Evolutionary conservation across 768 basidiomycete species (phyloP), one percentile per base, ranked within the genome.

Genomic region (Podaxis rugospora): DNA sequence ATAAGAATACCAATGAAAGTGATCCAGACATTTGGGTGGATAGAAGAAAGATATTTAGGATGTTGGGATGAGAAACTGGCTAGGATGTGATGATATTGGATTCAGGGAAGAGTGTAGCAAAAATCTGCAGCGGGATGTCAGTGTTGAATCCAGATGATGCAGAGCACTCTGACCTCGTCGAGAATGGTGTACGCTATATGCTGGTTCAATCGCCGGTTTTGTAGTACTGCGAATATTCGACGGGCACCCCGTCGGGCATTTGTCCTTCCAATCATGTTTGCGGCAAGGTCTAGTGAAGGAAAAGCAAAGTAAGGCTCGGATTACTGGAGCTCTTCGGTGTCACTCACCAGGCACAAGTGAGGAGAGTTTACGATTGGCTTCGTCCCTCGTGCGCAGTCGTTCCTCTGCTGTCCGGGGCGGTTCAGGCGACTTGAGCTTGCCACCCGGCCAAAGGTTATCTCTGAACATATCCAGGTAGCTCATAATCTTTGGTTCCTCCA

Each of bases 181-280:
- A 93, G 74, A 57, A 97, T 83, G 39, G 86, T 92, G 69, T 97
- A 92, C 14, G 87, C 83, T 57, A 98, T 87, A 70, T 97, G 95
- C 69, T 96, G 93, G 72, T 96, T 97, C 35, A 98, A 78, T n/a
- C 96, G 84, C 51, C 87, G 83, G 70, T 98, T 97, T 73, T 99
- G 97, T 46, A 98, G 70, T 1, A 96, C 93, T 4, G 94, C 88
- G 71, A 98, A 98, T 62, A 97, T 91, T 52, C 94, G 82, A 42
- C 94, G 82, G 7, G 96, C 95, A 14, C 95, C 97, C 46, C 95
- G 83, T 11, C 95, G 85, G 16, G 96, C 95, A 69, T 99, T 98
- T 2, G 92, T 89, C 32, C 95, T 83, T n/a, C 97, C 97, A 65
- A 98, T 98, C 90, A 98, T 94, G 67, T 97, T 98, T 5, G 96